Evolutionary conservation across 2,329 filamentous ascomycete species (phyloP).

Genomic region (Paraconiothyrium brasiliense): DNA sequence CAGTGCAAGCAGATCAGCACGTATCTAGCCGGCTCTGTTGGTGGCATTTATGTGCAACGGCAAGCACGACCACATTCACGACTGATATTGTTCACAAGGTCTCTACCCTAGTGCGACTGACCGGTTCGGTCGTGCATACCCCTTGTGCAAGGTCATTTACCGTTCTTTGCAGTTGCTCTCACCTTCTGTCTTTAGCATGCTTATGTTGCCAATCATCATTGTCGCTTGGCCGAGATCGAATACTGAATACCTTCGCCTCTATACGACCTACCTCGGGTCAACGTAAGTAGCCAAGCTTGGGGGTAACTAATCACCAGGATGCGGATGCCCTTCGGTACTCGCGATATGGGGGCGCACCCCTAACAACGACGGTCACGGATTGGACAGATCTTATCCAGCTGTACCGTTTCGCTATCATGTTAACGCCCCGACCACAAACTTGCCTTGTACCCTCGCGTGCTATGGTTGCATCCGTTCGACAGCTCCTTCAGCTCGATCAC

Average conservation of each 20-base stretch:
- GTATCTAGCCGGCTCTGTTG: background rate
- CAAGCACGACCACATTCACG: slow-evolving; percentile 1
- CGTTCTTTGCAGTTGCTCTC: background rate
- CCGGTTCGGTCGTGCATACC: background rate
- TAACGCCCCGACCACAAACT: background rate
- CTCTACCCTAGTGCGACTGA: background rate
- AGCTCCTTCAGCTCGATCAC: background rate
- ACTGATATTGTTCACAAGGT: background rate
- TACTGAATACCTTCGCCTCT: background rate
- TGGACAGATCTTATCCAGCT: background rate
- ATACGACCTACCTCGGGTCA: background rate
- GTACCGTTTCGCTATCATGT: background rate
- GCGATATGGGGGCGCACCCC: background rate
- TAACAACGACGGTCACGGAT: no score
- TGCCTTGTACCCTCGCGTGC: background rate
- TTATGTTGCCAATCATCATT: background rate
- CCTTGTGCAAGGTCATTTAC: background rate
- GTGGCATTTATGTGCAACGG: slow-evolving; percentile 7
- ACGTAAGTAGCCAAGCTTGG: background rate
- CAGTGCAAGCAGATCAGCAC: slow-evolving; percentile 8
- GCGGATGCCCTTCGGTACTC: background rate
- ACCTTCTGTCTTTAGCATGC: background rate
- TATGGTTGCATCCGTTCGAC: slow-evolving; percentile 10
- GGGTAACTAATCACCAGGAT: background rate
- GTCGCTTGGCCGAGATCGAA: background rate